A percentile compares a stretch with the other conserved stretches of the same genome.
Evolutionary conservation across 192 early-diverging fungal species (phyloP).

Genomic region (Gonapodya sp.): DNA sequence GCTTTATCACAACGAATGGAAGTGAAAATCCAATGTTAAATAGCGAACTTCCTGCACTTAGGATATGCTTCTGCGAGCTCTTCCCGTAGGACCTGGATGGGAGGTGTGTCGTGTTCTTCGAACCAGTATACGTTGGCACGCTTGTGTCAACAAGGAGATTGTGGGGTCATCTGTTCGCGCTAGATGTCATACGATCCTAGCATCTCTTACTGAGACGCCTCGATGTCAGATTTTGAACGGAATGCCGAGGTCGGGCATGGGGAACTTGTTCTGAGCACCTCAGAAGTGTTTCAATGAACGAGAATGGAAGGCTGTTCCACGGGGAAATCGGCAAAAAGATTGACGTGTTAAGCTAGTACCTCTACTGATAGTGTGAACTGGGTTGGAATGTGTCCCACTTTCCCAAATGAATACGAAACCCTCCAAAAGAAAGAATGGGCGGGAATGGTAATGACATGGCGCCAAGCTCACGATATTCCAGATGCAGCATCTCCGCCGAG

Average conservation of each 20-base stretch:
- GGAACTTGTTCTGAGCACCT: slow-evolving; percentile 93
- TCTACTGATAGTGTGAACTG: slow-evolving; percentile 2
- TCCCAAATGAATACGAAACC: slow-evolving; percentile 84
- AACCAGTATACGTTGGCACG: slow-evolving; percentile 56
- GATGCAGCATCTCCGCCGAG: slow-evolving; percentile 97
- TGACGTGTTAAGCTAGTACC: slow-evolving; percentile 90
- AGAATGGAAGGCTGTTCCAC: slow-evolving; percentile 93
- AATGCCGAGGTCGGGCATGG: slow-evolving; percentile 98
- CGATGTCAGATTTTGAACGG: slow-evolving; percentile 96
- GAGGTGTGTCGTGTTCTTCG: too few species aligned
- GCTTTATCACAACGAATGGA: too few species aligned
- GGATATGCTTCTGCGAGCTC: too few species aligned
- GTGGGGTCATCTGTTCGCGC: slow-evolving; percentile 90
- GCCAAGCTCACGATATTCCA: slow-evolving; percentile 96
- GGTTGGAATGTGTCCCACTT: slow-evolving; percentile 5
- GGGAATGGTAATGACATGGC: slow-evolving; percentile 92
- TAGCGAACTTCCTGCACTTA: too few species aligned
- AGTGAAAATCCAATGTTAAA: too few species aligned
- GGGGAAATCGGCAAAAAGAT: slow-evolving; percentile 92
- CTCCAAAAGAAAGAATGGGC: slow-evolving; percentile 94
- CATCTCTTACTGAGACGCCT: slow-evolving; percentile 89
- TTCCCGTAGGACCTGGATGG: too few species aligned
- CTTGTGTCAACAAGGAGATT: slow-evolving; percentile 90
- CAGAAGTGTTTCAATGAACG: slow-evolving; percentile 96
- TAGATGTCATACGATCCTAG: slow-evolving; percentile 91